A percentile compares a stretch with the other conserved stretches of the same genome.
These are phyloP conservation scores for Pseudozyma thailandica DNA, from an alignment of 1,284 basidiomycete genomes.

Conservation along the genomic window DNA sequence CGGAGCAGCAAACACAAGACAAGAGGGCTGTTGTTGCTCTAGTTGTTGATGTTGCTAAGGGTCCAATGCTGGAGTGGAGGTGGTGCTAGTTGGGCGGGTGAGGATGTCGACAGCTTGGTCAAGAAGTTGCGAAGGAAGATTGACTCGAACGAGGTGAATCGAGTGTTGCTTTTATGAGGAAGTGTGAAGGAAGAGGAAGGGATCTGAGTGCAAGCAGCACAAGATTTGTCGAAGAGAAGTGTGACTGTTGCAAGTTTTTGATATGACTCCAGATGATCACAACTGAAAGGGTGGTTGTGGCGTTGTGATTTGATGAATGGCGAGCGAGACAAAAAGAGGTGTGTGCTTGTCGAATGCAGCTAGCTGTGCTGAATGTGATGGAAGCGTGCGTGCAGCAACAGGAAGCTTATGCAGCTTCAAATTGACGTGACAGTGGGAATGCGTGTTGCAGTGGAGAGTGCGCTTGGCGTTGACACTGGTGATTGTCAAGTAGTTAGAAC, in stretches of 20 bases:
- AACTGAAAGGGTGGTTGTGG: conserved; percentile 11
- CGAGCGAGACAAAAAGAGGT: conserved; percentile 19
- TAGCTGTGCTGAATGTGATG: conserved; percentile 22
- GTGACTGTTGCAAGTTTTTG: conserved; percentile 10
- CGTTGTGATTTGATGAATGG: conserved; percentile 29
- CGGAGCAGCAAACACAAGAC: not conserved
- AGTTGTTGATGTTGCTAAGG: not conserved
- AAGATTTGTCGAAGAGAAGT: not conserved
- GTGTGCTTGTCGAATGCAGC: not conserved
- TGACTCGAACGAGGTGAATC: not conserved
- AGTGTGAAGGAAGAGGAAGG: not conserved
- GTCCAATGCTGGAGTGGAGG: not conserved
- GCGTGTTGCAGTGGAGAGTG: conserved; percentile 4
- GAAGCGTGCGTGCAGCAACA: conserved; percentile 19
- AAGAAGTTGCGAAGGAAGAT: not conserved
- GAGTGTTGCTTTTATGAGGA: conserved; percentile 5
- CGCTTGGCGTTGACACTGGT: not conserved
- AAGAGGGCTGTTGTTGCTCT: not conserved
- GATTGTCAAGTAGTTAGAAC: not conserved
- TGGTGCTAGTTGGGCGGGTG: not conserved
- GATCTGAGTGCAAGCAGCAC: not conserved
- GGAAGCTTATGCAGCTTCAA: conserved; percentile 21
- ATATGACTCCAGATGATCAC: conserved; percentile 29
- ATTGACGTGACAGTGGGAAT: conserved; percentile 14
- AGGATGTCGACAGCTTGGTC: not conserved